A percentile compares a stretch with the other conserved stretches of the same genome.
phyloP scores from a whole-genome alignment of 306 rosid species.

The Rosa persica region DNA sequence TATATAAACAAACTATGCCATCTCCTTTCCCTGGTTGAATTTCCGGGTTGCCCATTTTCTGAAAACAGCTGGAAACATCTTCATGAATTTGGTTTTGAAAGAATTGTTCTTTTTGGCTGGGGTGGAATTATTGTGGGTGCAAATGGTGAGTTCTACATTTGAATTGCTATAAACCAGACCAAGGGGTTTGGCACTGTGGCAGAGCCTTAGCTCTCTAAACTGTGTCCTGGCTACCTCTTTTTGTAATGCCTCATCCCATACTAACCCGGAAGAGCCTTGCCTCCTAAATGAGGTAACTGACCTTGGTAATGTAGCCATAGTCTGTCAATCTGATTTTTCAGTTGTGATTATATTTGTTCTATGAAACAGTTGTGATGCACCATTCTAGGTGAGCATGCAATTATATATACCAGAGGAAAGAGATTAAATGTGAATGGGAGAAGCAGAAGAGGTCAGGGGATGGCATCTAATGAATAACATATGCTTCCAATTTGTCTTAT shows the following conservation, averaged over 20 bases:
- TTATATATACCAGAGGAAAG: neutral
- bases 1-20: neutral
- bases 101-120: neutral
- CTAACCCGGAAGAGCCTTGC: constrained; percentile 37
- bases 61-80: neutral
- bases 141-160: neutral
- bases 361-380: neutral
- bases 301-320: constrained; percentile 30
- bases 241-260: constrained; percentile 27
- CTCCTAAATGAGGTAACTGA: constrained; percentile 39
- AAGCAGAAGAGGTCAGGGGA: constrained; percentile 15
- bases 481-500: neutral
- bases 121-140: neutral
- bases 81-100: neutral
- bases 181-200: constrained; percentile 16
- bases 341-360: neutral
- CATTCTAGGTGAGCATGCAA: neutral
- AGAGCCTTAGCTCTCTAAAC: constrained; percentile 19
- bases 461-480: constrained; percentile 15
- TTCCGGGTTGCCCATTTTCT: neutral
- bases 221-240: constrained; percentile 3
- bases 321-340: neutral
- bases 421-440: neutral
- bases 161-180: neutral
- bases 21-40: neutral